These are phyloP conservation scores for Graphilbum ipis-grandicollis DNA, from an alignment of 2,329 filamentous ascomycete genomes.

Conservation along the genomic window DNA sequence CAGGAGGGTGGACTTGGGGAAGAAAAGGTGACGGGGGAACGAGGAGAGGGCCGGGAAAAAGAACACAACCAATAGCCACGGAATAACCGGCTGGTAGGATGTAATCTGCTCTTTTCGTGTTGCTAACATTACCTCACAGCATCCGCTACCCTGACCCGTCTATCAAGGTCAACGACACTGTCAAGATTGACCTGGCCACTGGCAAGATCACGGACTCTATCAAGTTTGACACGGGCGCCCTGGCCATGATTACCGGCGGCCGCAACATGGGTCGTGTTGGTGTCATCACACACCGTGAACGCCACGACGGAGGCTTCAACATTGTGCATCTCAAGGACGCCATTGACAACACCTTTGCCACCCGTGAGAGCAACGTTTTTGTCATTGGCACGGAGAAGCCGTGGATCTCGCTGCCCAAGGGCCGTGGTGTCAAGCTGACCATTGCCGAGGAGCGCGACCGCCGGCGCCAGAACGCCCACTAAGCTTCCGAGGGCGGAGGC, in stretches of 20 bases:
- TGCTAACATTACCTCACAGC: constrained; percentile 33
- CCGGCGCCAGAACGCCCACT: constrained; percentile 54
- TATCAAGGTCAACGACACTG: constrained; percentile 99
- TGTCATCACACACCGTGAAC: constrained; percentile 99
- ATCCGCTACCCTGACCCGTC: constrained; percentile 97
- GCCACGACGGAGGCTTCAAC: constrained; percentile 99
- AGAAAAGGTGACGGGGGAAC: no score
- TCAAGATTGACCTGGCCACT: constrained; percentile 94
- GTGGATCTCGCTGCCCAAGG: constrained; percentile 98
- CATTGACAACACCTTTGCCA: constrained; percentile 99
- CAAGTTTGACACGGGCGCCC: constrained; percentile 95
- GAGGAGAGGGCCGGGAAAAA: no score
- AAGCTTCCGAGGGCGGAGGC: no score
- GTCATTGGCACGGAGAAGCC: constrained; percentile 97
- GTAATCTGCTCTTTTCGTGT: constrained; percentile 9
- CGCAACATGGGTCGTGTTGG: constrained; percentile 99
- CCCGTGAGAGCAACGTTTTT: constrained; percentile 99
- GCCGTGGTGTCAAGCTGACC: constrained; percentile 99
- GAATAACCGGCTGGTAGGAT: constrained; percentile 1
- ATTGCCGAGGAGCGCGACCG: constrained; percentile 99
- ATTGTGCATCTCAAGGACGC: constrained; percentile 99
- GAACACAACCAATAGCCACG: background rate
- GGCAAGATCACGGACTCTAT: constrained; percentile 98
- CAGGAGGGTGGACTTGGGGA: no score
- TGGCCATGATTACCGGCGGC: constrained; percentile 98